Percentiles rank a stretch among this genome's conserved stretches.
phyloP scores from a whole-genome alignment of 257 asterid genomes.

The Solanum paucissectum region DNA sequence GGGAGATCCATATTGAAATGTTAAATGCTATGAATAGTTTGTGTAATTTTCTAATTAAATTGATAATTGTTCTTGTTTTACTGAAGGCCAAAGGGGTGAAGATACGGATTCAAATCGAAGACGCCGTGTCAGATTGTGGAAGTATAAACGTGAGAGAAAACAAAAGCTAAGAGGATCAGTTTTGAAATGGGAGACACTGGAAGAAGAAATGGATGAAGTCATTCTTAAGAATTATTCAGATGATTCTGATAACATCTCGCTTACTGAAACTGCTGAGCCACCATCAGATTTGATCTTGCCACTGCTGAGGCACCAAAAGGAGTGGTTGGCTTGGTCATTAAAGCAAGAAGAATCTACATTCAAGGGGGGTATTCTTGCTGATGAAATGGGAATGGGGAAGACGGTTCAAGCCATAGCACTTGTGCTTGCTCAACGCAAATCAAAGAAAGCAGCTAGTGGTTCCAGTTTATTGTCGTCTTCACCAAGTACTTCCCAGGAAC shows the following conservation, averaged over 20 bases:
- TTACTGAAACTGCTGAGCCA: conserved; percentile 48
- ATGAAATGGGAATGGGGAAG: conserved; percentile 98
- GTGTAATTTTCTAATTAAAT: not conserved
- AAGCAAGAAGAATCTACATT: conserved; percentile 60
- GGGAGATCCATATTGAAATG: not conserved
- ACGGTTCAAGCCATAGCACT: conserved; percentile 89
- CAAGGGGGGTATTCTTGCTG: conserved; percentile 83
- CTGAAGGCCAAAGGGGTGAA: not conserved
- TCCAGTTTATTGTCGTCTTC: conserved; percentile 1
- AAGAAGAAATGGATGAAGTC: conserved; percentile 49
- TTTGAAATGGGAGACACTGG: conserved; percentile 51
- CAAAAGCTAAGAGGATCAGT: conserved; percentile 14
- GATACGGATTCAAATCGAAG: not conserved
- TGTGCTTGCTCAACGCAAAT: conserved; percentile 57
- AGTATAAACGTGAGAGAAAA: conserved; percentile 23
- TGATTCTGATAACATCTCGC: conserved; percentile 36
- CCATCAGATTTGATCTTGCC: conserved; percentile 67
- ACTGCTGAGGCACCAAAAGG: conserved; percentile 69
- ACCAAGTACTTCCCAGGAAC: conserved; percentile 24
- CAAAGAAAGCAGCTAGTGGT: conserved; percentile 17
- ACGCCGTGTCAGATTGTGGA: not conserved
- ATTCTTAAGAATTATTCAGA: conserved; percentile 31
- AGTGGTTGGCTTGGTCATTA: conserved; percentile 88
- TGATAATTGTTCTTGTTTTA: not conserved
- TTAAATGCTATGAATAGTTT: not conserved